Conservation (phyloP, 345 rosid species). For the Bruguiera sexangula region DNA sequence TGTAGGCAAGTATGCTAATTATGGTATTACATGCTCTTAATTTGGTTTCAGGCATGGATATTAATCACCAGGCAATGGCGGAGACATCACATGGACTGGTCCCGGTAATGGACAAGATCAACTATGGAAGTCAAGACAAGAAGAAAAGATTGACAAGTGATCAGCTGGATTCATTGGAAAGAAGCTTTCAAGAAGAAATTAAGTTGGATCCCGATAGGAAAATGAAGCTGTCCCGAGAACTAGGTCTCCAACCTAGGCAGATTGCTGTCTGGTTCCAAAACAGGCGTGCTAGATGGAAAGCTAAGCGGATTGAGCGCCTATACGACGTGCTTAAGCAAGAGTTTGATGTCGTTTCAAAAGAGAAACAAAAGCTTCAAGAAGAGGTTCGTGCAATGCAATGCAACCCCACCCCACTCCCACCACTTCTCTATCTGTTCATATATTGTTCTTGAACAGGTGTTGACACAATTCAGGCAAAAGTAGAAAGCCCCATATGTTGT, state of each 20-base stretch:
- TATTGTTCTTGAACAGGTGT: background rate
- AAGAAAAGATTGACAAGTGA: conserved; percentile 67
- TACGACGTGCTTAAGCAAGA: conserved; percentile 70
- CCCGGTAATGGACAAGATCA: conserved; percentile 40
- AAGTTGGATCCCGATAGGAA: conserved; percentile 79
- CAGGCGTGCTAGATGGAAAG: conserved; percentile 85
- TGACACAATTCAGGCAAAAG: too few relatives aligned
- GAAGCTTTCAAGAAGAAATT: conserved; percentile 76
- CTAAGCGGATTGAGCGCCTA: conserved; percentile 72
- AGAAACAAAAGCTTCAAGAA: conserved; percentile 69
- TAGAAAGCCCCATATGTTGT: too few relatives aligned
- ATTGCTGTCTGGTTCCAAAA: conserved; percentile 94
- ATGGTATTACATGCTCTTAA: background rate
- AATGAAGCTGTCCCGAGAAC: conserved; percentile 73
- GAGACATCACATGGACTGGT: conserved; percentile 34
- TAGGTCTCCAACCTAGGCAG: conserved; percentile 86
- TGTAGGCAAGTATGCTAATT: background rate
- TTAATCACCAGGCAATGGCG: conserved; percentile 42
- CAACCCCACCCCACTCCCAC: background rate
- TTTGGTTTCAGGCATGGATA: conserved; percentile 43
- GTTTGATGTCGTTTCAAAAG: conserved; percentile 53
- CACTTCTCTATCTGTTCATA: background rate
- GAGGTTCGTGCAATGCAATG: conserved; percentile 47
- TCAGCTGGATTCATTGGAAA: conserved; percentile 72
- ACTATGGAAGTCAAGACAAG: conserved; percentile 43